Evolutionary conservation across 176 grass and related monocot species (phyloP).

Genomic region (Ampelocalamus luodianensis): DNA sequence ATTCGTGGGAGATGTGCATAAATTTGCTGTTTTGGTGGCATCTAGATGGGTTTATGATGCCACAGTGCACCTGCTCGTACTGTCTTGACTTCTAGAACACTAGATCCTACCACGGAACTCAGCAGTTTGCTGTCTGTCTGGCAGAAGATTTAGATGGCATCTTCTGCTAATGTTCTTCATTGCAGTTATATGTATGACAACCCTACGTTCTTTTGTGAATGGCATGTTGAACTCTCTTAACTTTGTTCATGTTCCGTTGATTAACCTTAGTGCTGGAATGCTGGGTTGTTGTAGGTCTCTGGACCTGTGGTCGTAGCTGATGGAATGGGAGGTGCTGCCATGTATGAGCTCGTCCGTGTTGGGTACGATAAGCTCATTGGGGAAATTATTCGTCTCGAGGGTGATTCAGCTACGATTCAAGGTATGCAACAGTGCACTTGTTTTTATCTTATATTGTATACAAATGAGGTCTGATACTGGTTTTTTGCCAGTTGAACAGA

Average conservation of each 20-base stretch:
- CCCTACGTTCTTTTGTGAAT: neutral
- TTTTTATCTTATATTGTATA: conserved; percentile 32
- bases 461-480: neutral
- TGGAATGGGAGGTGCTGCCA: conserved; percentile 82
- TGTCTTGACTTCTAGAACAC: neutral
- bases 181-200: neutral
- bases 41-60: neutral
- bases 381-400: conserved; percentile 64
- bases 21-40: neutral
- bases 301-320: conserved; percentile 92
- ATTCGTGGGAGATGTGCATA: neutral
- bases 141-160: neutral
- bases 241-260: neutral
- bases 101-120: neutral
- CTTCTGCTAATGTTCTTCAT: neutral
- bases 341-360: conserved; percentile 71
- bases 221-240: neutral
- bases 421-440: conserved; percentile 39
- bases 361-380: conserved; percentile 59
- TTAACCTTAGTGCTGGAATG: neutral
- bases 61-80: neutral
- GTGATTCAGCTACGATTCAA: conserved; percentile 76
- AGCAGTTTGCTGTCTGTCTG: neutral
- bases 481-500: neutral
- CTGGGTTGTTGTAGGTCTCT: conserved; percentile 61